Percentiles rank a stretch among this genome's conserved stretches.
Conservation (phyloP, 139 green algal genomes). For the Penium margaritaceum region DNA sequence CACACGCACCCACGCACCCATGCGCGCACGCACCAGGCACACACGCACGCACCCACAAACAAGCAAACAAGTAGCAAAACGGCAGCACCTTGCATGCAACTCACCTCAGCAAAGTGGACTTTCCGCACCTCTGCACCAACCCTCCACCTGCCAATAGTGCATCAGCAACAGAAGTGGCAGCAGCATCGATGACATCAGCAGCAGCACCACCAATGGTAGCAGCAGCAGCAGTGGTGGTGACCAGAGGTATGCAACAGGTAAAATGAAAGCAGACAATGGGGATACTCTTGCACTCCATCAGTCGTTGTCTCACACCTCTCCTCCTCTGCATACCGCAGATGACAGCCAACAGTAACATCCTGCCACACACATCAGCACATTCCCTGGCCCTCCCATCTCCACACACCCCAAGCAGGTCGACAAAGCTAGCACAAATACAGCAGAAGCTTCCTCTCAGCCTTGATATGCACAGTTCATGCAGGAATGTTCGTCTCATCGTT, state of each 20-base stretch:
- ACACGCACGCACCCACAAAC: too few species aligned
- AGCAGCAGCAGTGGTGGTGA: too few species aligned
- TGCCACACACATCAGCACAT: too few species aligned
- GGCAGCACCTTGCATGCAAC: too few species aligned
- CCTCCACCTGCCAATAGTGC: constrained; percentile 34
- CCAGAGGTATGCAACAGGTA: background rate
- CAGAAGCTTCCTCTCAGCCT: too few species aligned
- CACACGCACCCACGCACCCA: too few species aligned
- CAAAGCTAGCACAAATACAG: background rate
- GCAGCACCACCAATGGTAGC: too few species aligned
- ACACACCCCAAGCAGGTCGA: background rate
- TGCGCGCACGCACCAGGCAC: too few species aligned
- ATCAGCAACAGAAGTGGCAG: background rate
- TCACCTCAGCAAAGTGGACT: constrained; percentile 56
- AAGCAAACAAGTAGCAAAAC: too few species aligned
- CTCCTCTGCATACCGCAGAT: too few species aligned
- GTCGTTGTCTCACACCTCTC: constrained; percentile 48
- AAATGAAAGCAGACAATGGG: constrained; percentile 68
- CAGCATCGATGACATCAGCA: background rate
- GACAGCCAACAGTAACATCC: too few species aligned
- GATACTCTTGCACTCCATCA: constrained; percentile 80
- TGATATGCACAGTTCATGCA: background rate
- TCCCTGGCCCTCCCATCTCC: background rate
- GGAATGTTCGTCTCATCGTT: background rate
- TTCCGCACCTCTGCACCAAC: constrained; percentile 36